These are phyloP conservation scores for Lenwebbia sp. DNA, from an alignment of 345 rosid genomes.

Conservation along the genomic window DNA sequence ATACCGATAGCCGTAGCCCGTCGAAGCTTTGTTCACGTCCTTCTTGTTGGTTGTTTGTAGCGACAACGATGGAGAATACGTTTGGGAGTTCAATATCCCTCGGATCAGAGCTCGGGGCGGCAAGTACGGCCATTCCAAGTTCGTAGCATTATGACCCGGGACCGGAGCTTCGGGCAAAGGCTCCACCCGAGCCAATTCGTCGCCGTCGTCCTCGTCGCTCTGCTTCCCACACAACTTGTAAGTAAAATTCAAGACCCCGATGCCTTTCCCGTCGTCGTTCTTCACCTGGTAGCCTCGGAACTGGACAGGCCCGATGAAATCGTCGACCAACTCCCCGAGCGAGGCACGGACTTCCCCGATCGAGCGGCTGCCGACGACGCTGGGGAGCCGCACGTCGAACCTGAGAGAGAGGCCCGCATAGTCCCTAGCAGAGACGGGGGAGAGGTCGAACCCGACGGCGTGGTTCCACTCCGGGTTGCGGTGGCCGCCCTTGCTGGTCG, in stretches of 20 bases:
- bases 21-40: neutral
- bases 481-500: constrained; percentile 12
- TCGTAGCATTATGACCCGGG: neutral
- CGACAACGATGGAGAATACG: neutral
- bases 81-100: neutral
- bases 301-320: constrained; percentile 19
- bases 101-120: neutral
- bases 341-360: constrained; percentile 29
- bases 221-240: constrained; percentile 12
- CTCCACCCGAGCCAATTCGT: neutral
- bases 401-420: constrained; percentile 8
- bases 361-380: constrained; percentile 8
- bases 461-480: constrained; percentile 42
- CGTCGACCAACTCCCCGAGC: constrained; percentile 23
- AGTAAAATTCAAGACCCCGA: constrained; percentile 28
- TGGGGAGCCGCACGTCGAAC: constrained; percentile 13
- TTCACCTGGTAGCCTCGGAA: constrained; percentile 19
- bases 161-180: neutral
- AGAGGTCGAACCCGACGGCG: constrained; percentile 20
- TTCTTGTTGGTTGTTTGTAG: neutral
- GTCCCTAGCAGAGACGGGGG: neutral
- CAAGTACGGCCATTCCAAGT: neutral
- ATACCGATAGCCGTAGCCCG: neutral
- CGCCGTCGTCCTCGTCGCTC: neutral
- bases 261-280: constrained; percentile 20